Evolutionary conservation across 2,329 filamentous ascomycete genomes (phyloP).

Genomic region (Paecilomyces sp.): DNA sequence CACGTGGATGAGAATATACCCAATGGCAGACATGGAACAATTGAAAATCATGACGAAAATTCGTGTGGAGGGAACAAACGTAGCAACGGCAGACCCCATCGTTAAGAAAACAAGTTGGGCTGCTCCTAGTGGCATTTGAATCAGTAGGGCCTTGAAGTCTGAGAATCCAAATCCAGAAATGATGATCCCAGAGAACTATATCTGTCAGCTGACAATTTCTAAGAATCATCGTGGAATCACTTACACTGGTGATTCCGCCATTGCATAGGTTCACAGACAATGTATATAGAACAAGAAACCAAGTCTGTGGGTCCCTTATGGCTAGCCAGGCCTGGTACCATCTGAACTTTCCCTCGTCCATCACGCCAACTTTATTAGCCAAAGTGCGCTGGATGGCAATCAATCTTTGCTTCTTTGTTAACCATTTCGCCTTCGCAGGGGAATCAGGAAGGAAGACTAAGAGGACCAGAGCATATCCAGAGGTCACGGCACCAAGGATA

Average conservation of each 20-base stretch:
- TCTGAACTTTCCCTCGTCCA: constrained; percentile 6
- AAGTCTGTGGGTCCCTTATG: constrained; percentile 19
- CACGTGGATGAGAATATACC: not conserved
- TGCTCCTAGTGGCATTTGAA: constrained; percentile 38
- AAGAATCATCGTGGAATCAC: constrained; percentile 5
- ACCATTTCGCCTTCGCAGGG: constrained; percentile 1
- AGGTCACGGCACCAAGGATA: constrained; percentile 5
- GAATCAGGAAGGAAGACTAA: constrained; percentile 3
- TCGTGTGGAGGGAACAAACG: not conserved
- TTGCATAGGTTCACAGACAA: constrained; percentile 30
- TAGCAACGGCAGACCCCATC: not conserved
- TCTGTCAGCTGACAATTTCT: constrained; percentile 2
- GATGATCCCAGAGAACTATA: constrained; percentile 25
- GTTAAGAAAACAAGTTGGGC: constrained; percentile 5
- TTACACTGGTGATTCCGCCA: constrained; percentile 22
- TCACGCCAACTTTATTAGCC: constrained; percentile 6
- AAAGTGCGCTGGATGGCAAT: constrained; percentile 7
- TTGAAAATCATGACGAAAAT: not conserved
- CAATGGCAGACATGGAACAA: not conserved
- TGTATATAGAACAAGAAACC: constrained; percentile 20
- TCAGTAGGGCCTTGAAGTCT: constrained; percentile 32
- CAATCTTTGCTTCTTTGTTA: constrained; percentile 1
- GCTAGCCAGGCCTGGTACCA: constrained; percentile 22
- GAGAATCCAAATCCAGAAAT: constrained; percentile 28
- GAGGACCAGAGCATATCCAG: constrained; percentile 1